Evolutionary conservation across 768 basidiomycete species (phyloP).

Genomic region (Termitomyces heimii): DNA sequence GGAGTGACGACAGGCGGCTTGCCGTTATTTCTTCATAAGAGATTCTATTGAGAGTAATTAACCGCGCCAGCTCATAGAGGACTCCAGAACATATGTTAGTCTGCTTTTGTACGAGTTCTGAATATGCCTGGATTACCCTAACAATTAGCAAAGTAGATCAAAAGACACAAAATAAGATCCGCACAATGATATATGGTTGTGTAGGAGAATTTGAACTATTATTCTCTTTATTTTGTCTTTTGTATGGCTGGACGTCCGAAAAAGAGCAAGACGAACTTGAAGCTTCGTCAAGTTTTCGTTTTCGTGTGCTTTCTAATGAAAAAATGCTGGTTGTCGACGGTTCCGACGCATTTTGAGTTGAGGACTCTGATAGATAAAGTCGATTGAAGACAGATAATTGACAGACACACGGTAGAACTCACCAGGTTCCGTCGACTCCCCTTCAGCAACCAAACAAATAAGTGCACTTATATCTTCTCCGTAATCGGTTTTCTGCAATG

Average conservation of each 20-base stretch:
- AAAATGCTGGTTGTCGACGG: constrained; percentile 15
- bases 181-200: constrained; percentile 16
- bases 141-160: neutral
- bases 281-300: constrained; percentile 21
- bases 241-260: constrained; percentile 1
- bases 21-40: constrained; percentile 22
- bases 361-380: neutral
- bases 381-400: too few relatives aligned
- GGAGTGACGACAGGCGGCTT: constrained; percentile 18
- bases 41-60: constrained; percentile 22
- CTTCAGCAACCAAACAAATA: neutral
- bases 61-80: constrained; percentile 46
- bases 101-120: constrained; percentile 5
- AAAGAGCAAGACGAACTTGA: neutral
- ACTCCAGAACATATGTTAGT: constrained; percentile 31
- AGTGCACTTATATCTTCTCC: constrained; percentile 7
- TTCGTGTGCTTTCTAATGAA: constrained; percentile 19
- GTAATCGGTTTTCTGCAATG: constrained; percentile 6
- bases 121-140: constrained; percentile 11
- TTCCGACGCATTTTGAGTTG: constrained; percentile 6
- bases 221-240: constrained; percentile 1
- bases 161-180: neutral
- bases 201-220: neutral
- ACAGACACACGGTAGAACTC: neutral
- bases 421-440: neutral